Conservation (phyloP, 331 rosid genomes). For the Malus hybrid region DNA sequence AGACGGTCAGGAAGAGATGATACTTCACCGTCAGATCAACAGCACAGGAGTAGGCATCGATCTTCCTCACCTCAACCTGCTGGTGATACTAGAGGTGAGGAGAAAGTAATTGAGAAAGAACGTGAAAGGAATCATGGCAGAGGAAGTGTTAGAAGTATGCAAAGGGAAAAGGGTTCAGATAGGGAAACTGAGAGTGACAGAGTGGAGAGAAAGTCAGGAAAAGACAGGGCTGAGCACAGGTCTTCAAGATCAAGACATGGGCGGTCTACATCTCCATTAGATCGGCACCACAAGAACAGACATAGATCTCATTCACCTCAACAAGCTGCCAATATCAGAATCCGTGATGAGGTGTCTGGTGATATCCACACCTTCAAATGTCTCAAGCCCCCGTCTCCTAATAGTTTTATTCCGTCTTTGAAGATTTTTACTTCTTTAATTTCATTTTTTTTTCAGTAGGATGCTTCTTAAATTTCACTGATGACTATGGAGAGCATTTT, state of each 20-base stretch:
- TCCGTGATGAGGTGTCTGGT: constrained; percentile 95
- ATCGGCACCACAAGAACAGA: constrained; percentile 40
- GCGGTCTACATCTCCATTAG: constrained; percentile 41
- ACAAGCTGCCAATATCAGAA: constrained; percentile 31
- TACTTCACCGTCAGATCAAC: constrained; percentile 37
- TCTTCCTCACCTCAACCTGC: constrained; percentile 53
- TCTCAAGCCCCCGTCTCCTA: background rate
- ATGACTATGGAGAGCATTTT: background rate
- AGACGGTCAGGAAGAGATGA: constrained; percentile 36
- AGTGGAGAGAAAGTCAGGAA: constrained; percentile 47
- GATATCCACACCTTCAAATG: constrained; percentile 59
- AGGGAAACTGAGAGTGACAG: constrained; percentile 36
- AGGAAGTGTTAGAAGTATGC: constrained; percentile 8
- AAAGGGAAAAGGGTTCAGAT: constrained; percentile 41
- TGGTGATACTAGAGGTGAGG: constrained; percentile 41
- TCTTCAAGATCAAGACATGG: constrained; percentile 63
- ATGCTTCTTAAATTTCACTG: background rate
- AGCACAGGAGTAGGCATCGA: constrained; percentile 46
- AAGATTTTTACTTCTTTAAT: background rate
- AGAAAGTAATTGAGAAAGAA: constrained; percentile 11
- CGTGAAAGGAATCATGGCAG: constrained; percentile 15
- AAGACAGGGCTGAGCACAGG: constrained; percentile 32
- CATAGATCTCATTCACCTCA: constrained; percentile 56
- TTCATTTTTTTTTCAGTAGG: background rate
- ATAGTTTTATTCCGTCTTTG: background rate